Evolutionary conservation across 441 rosid genomes (phyloP).

Genomic region (Pelargonium fulgidum): DNA sequence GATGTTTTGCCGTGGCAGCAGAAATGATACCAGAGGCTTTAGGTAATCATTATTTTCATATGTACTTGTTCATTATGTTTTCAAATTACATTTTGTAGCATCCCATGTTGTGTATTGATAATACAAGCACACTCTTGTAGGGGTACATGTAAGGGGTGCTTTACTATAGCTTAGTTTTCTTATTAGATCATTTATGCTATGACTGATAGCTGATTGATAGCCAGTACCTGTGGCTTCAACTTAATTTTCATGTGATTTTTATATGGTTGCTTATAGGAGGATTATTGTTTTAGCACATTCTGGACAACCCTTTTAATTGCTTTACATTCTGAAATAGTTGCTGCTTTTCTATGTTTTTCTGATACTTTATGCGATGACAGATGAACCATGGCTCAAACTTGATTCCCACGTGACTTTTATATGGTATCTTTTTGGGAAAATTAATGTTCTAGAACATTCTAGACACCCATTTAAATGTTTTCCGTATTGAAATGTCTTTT

Average conservation of each 20-base stretch:
- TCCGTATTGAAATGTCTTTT: too few relatives aligned
- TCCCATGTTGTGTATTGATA: neutral
- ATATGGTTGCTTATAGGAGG: neutral
- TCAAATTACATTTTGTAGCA: neutral
- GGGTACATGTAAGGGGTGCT: too few relatives aligned
- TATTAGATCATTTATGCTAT: neutral
- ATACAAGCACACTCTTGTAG: neutral
- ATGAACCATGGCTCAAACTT: too few relatives aligned
- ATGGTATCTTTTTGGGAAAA: too few relatives aligned
- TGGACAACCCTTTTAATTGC: neutral
- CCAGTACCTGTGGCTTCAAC: neutral
- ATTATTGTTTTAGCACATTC: neutral
- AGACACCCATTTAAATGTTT: too few relatives aligned
- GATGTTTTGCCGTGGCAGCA: slow-evolving; percentile 99
- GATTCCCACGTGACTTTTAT: too few relatives aligned
- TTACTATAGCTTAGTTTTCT: neutral
- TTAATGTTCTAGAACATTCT: too few relatives aligned
- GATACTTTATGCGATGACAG: too few relatives aligned
- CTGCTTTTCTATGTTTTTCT: too few relatives aligned
- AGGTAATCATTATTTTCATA: slow-evolving; percentile 47
- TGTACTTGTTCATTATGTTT: neutral
- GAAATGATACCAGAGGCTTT: slow-evolving; percentile 87
- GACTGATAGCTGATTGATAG: too few relatives aligned
- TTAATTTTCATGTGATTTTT: neutral
- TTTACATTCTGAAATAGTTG: neutral